phyloP scores from a whole-genome alignment of 345 rosid species.

The Syzygium grande region DNA sequence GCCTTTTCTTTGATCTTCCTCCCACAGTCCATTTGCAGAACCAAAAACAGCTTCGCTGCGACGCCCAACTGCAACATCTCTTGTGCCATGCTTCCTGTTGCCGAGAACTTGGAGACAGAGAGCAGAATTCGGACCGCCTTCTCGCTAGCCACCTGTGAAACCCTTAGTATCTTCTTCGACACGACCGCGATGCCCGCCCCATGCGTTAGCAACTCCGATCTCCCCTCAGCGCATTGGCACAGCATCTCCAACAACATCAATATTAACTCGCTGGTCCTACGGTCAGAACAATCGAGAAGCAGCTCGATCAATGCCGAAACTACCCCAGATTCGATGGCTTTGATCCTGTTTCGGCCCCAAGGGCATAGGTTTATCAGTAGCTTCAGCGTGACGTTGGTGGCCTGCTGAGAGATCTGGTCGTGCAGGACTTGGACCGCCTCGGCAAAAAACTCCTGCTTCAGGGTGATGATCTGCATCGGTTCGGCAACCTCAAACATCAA shows the following conservation, averaged over 20 bases:
- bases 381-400: conserved; percentile 34
- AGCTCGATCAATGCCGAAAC: conserved; percentile 25
- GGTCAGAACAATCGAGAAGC: conserved; percentile 29
- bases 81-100: conserved; percentile 13
- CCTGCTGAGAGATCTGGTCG: conserved; percentile 39
- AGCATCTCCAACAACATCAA: conserved; percentile 24
- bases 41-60: conserved; percentile 32
- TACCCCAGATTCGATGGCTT: conserved; percentile 31
- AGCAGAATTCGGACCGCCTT: conserved; percentile 29
- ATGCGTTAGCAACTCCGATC: conserved; percentile 24
- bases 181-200: conserved; percentile 29
- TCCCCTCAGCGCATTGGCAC: conserved; percentile 35
- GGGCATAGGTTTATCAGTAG: conserved; percentile 31
- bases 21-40: conserved; percentile 24
- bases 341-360: conserved; percentile 60
- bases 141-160: conserved; percentile 30
- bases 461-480: conserved; percentile 26
- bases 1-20: conserved; percentile 29
- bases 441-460: conserved; percentile 18
- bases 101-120: conserved; percentile 21
- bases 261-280: conserved; percentile 31
- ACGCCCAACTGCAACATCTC: conserved; percentile 39
- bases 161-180: conserved; percentile 26
- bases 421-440: conserved; percentile 27
- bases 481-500: conserved; percentile 32